Percentiles rank a stretch among this genome's conserved stretches.
These are phyloP conservation scores for Linnemannia zychae DNA, from an alignment of 192 early-diverging fungal genomes.

Conservation along the genomic window DNA sequence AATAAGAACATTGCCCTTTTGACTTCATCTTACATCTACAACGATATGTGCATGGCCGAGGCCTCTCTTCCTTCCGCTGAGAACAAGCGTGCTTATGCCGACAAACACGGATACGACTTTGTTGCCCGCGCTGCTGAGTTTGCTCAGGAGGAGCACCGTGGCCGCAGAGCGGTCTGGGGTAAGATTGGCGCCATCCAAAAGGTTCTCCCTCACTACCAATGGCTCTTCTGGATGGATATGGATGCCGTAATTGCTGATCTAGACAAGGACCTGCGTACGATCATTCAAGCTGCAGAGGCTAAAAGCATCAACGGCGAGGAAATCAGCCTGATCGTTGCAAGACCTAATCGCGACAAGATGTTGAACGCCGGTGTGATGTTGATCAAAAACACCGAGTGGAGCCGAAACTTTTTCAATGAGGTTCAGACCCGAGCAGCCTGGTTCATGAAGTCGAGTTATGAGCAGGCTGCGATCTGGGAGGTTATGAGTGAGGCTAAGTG, in stretches of 20 bases:
- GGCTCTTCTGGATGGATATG: conserved; percentile 76
- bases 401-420: conserved; percentile 58
- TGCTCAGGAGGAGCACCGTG: conserved; percentile 61
- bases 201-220: conserved; percentile 69
- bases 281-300: conserved; percentile 54
- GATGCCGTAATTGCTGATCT: conserved; percentile 67
- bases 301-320: conserved; percentile 29
- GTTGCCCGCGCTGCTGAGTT: conserved; percentile 69
- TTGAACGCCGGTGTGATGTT: conserved; percentile 73
- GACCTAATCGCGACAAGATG: conserved; percentile 62
- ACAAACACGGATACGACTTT: conserved; percentile 66
- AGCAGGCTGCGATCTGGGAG: conserved; percentile 73
- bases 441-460: conserved; percentile 58
- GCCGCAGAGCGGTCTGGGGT: conserved; percentile 72
- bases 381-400: conserved; percentile 69
- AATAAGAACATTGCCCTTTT: conserved; percentile 60
- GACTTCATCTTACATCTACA: conserved; percentile 68
- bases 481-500: conserved; percentile 58
- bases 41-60: conserved; percentile 67
- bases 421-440: conserved; percentile 58
- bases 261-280: conserved; percentile 53
- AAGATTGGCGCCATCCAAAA: conserved; percentile 70
- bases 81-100: conserved; percentile 68
- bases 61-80: conserved; percentile 59
- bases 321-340: conserved; percentile 64